Evolutionary conservation across 2,329 filamentous ascomycete genomes (phyloP), one percentile per base, ranked within the genome.

Genomic region (Colletotrichum higginsianum): DNA sequence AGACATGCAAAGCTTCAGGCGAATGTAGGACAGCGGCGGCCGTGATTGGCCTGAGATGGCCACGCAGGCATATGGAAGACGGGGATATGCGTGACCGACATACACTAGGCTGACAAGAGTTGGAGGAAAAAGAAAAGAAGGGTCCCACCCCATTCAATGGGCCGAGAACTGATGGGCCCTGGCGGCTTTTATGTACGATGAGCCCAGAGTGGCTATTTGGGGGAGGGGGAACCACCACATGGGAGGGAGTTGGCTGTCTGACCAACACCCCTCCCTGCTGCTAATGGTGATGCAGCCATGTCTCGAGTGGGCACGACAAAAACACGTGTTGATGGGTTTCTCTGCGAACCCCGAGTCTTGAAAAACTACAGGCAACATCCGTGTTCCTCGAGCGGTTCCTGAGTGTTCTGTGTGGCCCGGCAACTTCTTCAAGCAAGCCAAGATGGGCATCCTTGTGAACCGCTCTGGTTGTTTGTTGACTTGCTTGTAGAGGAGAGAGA

Each of bases 81-180:
- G 30, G 46, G 46, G 49, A 52, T 18, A 44, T 21, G 47, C 16
- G 61, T 63, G 47, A 46, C 38, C 12, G 16, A 21, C 26, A 38
- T 16, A 49, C 9, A 30, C 49, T n/a, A 35, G 30, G 9, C 18
- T 9, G n/a, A 26, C 3, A 26, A 7, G 57, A n/a, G 23, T 23
- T 21, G 42, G 42, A 42, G 12, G 16, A 63, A 55, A 63, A 63
- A 63, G 61, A 53, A 63, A 63, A 55, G 21, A 55, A 61, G 46
- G 61, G 35, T 13, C 35, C 60, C n/a, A 7, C 30, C 7, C 40
- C 40, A 12, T 16, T 57, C 35, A 21, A 38, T 26, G 30, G 23
- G 42, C 57, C 42, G 44, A 61, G 40, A 49, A 21, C 35, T 18
- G 30, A 15, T 18, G 23, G 40, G 38, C 61, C 38, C 21, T 63